Base-by-base conservation (phyloP, 805 yeast genomes). In the Lipomyces chichibuensis region DNA sequence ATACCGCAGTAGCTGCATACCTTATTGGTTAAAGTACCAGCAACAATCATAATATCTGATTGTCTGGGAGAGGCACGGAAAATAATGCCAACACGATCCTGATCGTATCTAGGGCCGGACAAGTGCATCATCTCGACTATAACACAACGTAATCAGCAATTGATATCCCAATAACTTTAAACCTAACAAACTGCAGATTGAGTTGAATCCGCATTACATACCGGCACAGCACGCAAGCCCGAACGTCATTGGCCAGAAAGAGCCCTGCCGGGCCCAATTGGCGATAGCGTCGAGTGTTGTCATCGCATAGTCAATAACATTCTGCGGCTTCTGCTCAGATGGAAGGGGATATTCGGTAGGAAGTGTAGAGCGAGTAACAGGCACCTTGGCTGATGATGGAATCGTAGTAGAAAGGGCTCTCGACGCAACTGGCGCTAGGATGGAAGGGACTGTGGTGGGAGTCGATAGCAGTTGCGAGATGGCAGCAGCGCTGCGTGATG, bases 11-110 rank as follows among this genome's bases (percentile, higher is more conserved):
- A 52, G 25, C n/a, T 52, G 14, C 54, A 17, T 63, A 64, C 66
- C 63, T 91, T 91, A 79, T 91, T 91, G 70, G 97, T 91, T 72
- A 91, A 85, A 2, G 97, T 91, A 54, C 97, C 97, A 2, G 97
- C 96, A 65, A 91, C 95, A 80, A 91, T 91, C 90, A 91, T 90
- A 72, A 91, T 88, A 84, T 91, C 97, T 4, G 95, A 87, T 79
- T 91, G 97, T 81, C 97, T 89, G 63, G 97, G 97, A 51, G 96
- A 89, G 39, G 95, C 96, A 83, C 97, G 88, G 86, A 91, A 91
- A 84, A 91, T 91, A 75, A 91, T 91, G 75, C 97, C 97, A 77
- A 91, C 83, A 78, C 97, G 87, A 82, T 91, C 97, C 81, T 91
- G 96, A 80, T 91, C 97, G 79, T 91, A 91, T 76, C 97, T 84